These are phyloP conservation scores for Pseudocercospora ulei DNA, from an alignment of 2,329 filamentous ascomycete species.

Conservation along the genomic window DNA sequence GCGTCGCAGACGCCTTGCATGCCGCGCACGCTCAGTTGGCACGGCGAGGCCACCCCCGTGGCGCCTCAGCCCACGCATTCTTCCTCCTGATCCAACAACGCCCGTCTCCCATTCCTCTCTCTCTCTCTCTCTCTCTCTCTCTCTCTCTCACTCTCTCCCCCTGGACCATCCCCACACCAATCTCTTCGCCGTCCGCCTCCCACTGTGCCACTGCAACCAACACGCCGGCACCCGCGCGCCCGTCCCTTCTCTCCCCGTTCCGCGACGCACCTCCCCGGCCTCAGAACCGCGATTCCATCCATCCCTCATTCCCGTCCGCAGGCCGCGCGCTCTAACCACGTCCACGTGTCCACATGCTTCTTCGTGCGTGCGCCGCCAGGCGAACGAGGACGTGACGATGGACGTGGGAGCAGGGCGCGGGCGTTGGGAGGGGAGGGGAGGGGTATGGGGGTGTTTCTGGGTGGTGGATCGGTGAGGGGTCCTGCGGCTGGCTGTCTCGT, in stretches of 20 bases:
- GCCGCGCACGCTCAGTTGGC: constrained; percentile 11
- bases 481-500: neutral
- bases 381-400: constrained; percentile 54
- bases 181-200: no score
- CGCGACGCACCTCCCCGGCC: no score
- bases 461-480: constrained; percentile 3
- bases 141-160: neutral
- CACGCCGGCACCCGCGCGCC: no score
- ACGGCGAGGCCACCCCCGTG: constrained; percentile 15
- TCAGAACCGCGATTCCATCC: no score
- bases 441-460: no score
- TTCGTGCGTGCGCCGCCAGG: constrained; percentile 51
- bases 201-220: no score
- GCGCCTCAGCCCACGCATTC: constrained; percentile 17
- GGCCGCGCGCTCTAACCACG: no score
- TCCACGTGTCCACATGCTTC: constrained; percentile 61
- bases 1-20: neutral
- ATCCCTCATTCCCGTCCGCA: no score
- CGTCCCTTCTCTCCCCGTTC: no score
- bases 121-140: neutral
- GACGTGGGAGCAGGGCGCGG: constrained; percentile 48
- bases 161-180: no score
- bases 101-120: no score
- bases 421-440: constrained; percentile 58
- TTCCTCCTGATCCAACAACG: constrained; percentile 16